phyloP scores from a whole-genome alignment of 2,329 filamentous ascomycete species.

The Coleophoma eucalyptorum region DNA sequence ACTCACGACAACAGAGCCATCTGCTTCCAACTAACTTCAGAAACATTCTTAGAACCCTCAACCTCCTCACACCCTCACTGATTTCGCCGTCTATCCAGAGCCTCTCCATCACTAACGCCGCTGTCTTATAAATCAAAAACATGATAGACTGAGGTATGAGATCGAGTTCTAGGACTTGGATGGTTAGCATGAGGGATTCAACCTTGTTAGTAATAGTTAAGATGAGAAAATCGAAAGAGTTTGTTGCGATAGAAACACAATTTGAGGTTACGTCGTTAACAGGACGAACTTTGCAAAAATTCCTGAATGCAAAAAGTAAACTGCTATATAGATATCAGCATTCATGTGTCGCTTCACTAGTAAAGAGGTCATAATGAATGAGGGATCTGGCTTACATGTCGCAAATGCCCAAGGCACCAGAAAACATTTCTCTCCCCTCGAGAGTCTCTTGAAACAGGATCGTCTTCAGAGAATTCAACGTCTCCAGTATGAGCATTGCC shows the following conservation, averaged over 20 bases:
- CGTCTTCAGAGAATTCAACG: constrained; percentile 1
- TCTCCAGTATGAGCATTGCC: constrained; percentile 2
- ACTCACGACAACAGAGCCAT: constrained; percentile 5
- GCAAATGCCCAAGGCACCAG: background rate
- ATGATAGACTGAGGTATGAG: constrained; percentile 1
- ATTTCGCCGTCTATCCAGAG: constrained; percentile 1
- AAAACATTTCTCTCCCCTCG: constrained; percentile 1
- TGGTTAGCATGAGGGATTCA: background rate
- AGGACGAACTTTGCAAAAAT: background rate
- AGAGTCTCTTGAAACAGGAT: constrained; percentile 1
- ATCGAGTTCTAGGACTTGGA: background rate
- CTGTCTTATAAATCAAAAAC: constrained; percentile 7
- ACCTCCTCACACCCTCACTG: background rate
- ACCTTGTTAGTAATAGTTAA: background rate
- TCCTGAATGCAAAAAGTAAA: background rate
- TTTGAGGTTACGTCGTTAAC: background rate
- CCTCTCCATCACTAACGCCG: constrained; percentile 1
- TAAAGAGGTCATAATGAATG: too few species aligned
- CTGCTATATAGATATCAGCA: background rate
- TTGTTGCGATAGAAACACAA: background rate
- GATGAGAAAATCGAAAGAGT: background rate
- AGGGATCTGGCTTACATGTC: constrained; percentile 7
- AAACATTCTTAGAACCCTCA: constrained; percentile 2
- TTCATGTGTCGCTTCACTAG: too few species aligned
- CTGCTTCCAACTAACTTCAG: background rate